These are phyloP conservation scores for Coemansia sp. DNA, from an alignment of 192 early-diverging fungal species.

Conservation along the genomic window DNA sequence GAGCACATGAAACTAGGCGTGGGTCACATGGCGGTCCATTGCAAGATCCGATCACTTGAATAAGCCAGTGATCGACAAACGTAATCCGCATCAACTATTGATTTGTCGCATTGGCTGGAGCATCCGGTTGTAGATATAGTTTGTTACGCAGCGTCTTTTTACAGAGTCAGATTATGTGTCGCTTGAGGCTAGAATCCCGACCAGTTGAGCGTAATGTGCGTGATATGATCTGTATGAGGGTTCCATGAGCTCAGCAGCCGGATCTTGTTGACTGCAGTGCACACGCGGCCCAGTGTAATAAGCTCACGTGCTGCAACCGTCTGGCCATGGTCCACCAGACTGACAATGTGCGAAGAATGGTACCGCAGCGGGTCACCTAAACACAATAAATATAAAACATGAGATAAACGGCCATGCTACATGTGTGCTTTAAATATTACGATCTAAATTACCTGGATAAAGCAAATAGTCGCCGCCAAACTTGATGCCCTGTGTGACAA, in stretches of 20 bases:
- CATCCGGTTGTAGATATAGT: no score
- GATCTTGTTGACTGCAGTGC: conserved; percentile 71
- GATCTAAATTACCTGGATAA: conserved; percentile 56
- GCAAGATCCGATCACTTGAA: no score
- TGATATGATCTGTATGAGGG: conserved; percentile 8
- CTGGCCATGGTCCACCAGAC: conserved; percentile 37
- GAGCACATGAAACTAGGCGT: no score
- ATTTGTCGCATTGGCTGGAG: no score
- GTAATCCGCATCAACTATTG: no score
- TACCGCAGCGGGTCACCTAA: conserved; percentile 66
- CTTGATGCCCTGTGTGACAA: conserved; percentile 70
- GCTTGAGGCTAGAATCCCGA: conserved; percentile 20
- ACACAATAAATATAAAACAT: background rate
- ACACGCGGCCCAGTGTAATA: conserved; percentile 63
- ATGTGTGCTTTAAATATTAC: background rate
- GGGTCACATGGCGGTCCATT: no score
- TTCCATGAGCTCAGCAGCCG: conserved; percentile 60
- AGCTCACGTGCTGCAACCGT: conserved; percentile 56
- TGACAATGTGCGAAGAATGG: conserved; percentile 68
- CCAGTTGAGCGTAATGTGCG: conserved; percentile 44
- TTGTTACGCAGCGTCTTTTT: no score
- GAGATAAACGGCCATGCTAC: background rate
- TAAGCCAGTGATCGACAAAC: no score
- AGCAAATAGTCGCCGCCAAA: conserved; percentile 87
- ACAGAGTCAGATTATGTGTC: no score